Base-by-base conservation (phyloP, 202 grass and related monocot genomes). In the Saccharum hybrid region DNA sequence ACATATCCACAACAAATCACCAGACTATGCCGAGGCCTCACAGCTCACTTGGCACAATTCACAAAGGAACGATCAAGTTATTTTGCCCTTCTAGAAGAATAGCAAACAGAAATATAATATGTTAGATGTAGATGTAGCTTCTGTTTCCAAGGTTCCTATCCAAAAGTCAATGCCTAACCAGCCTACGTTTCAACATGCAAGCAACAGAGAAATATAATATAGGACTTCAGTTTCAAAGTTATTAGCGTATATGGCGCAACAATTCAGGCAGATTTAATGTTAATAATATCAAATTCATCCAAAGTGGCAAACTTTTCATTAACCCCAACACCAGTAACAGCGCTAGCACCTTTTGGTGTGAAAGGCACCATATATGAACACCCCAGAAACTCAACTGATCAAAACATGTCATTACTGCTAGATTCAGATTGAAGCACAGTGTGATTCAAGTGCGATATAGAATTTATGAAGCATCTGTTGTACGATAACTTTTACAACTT, bases 161-260 rank as follows among this genome's bases (percentile, higher is more conserved):
- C 39, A 68, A 63, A 80, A 87, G 64, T 79, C 80, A 65, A 75
- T 63, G 75, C 80, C 84, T 63, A 83, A 80, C 68, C 30, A 31
- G 43, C 62, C 51, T 31, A 54, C 74, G 86, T 71, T 74, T 82
- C 59, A 52, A 38, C 83, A 86, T 31, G 57, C 7, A 54, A 80
- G 42, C 75, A 69, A 80, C 18, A 71, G 57, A 38, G 13, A 71
- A 76, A 49, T 60, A 60, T 23, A 22, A 59, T 22, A 49, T 0
- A 6, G 82, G 56, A 65, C 21, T 18, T 59, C 33, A 40, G 69
- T 41, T 81, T 80, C 40, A 54, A 71, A 87, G 41, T 69, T 14
- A 12, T 6, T 49, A 7, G 36, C n/a, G 43, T 34, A 26, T 30
- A 36, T 30, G 52, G 46, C 60, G 66, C 87, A 82, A 73, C 46